Percentiles rank a stretch among this genome's conserved stretches.
Conservation (phyloP, 2,329 filamentous ascomycete species). For the Calonectria pauciramosa region DNA sequence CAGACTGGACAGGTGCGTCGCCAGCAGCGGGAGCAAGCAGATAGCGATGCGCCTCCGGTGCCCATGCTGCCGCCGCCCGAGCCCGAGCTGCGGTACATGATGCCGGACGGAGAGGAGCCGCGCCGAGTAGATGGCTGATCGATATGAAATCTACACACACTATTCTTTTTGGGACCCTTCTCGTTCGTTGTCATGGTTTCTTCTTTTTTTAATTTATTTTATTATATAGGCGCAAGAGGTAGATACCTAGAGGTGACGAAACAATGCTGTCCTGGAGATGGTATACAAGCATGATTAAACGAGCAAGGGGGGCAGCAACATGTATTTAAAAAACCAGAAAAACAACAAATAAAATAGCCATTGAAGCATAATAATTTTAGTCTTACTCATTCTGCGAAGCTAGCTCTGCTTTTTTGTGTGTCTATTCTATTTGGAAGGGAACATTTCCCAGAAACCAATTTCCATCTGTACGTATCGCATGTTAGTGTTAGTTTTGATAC, state of each 20-base stretch:
- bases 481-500: not conserved
- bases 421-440: constrained; percentile 50
- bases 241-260: constrained; percentile 23
- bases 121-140: constrained; percentile 56
- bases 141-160: constrained; percentile 16
- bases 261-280: constrained; percentile 24
- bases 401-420: not conserved
- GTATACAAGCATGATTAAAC: constrained; percentile 25
- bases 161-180: not conserved
- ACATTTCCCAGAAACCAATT: constrained; percentile 70
- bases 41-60: constrained; percentile 54
- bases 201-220: constrained; percentile 8
- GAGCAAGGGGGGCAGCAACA: constrained; percentile 17
- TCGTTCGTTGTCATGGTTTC: not conserved
- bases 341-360: constrained; percentile 5
- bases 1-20: constrained; percentile 69
- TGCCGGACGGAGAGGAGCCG: constrained; percentile 63
- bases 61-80: constrained; percentile 59
- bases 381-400: not conserved
- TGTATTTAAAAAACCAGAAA: constrained; percentile 13
- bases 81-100: constrained; percentile 64
- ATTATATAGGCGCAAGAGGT: constrained; percentile 6
- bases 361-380: constrained; percentile 33
- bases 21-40: constrained; percentile 55
- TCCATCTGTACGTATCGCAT: constrained; percentile 59